These are phyloP conservation scores for Trichoderma gracile DNA, from an alignment of 2,329 filamentous ascomycete genomes.

Conservation along the genomic window DNA sequence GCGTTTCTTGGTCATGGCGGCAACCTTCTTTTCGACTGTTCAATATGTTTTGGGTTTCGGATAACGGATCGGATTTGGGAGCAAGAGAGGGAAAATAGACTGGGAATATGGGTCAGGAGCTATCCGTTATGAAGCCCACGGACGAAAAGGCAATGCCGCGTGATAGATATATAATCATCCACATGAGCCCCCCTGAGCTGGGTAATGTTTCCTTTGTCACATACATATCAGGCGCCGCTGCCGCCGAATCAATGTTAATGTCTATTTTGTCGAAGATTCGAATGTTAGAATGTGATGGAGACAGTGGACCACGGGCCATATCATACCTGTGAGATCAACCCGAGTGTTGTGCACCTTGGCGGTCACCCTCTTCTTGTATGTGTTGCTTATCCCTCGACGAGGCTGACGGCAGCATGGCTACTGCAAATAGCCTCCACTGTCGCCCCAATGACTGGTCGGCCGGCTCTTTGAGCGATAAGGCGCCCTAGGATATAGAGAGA, in stretches of 20 bases:
- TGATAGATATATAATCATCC: slow-evolving; percentile 26
- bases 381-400: not conserved
- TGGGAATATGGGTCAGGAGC: slow-evolving; percentile 25
- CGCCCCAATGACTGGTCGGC: not conserved
- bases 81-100: slow-evolving; percentile 24
- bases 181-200: slow-evolving; percentile 26
- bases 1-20: slow-evolving; percentile 10
- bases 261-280: slow-evolving; percentile 1
- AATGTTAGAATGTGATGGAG: not conserved
- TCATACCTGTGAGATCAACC: not conserved
- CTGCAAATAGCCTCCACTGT: not conserved
- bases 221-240: slow-evolving; percentile 1
- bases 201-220: slow-evolving; percentile 24
- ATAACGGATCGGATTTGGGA: slow-evolving; percentile 7
- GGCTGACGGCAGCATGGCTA: not conserved
- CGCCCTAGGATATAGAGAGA: not conserved
- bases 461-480: not conserved
- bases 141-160: slow-evolving; percentile 23
- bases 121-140: slow-evolving; percentile 23
- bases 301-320: not conserved
- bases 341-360: not conserved
- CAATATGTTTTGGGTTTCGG: slow-evolving; percentile 14
- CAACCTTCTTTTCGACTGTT: slow-evolving; percentile 14
- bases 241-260: slow-evolving; percentile 20
- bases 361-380: too few relatives aligned